Base-by-base conservation (phyloP, 345 rosid species). In the Firmiana major region DNA sequence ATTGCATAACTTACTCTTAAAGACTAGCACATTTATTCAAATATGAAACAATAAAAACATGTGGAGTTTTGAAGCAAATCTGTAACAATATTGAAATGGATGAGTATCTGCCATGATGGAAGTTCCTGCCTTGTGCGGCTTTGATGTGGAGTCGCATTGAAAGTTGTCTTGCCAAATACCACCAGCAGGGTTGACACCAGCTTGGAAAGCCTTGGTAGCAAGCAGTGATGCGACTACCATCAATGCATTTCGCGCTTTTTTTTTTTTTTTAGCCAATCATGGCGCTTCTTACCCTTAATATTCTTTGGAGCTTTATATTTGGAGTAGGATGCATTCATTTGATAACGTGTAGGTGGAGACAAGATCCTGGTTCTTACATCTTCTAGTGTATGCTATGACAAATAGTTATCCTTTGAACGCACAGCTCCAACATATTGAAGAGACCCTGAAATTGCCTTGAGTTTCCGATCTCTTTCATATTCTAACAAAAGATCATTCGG, bases 221-320 rank as follows among this genome's bases (percentile, higher is more conserved):
- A 81, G 73, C 9, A 85, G 78, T 4, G 86, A 76, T 17, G 86
- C 82, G n/a, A 77, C 86, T 22, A 79, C 78, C 79, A 83, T 83
- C 9, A 83, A 48, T 19, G 85, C 57, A n/a, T 75, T 77, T n/a
- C 77, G 40, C n/a, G n/a, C n/a, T n/a, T n/a, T n/a, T 3, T 31
- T 31, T 67, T 76, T 36, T 71, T 60, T 15, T 81, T 67, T 11
- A 78, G 45, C 77, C 78, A 64, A 66, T 38, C 48, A 15, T 9
- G 4, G 3, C 9, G 21, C 13, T 8, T 12, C 0, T 51, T n/a
- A 34, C 46, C 55, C 3, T 51, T 16, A 0, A 4, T 4, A 13
- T 51, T 51, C n/a, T 51, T 51, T 3, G n/a, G 7, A 13, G 3
- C 5, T 40, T 6, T 40, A 40, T 40, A 40, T 6, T 40, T 40